Evolutionary conservation across 169 alveolate species (phyloP), one percentile per base, ranked within the genome.

Genomic region (Babesia caballi): DNA sequence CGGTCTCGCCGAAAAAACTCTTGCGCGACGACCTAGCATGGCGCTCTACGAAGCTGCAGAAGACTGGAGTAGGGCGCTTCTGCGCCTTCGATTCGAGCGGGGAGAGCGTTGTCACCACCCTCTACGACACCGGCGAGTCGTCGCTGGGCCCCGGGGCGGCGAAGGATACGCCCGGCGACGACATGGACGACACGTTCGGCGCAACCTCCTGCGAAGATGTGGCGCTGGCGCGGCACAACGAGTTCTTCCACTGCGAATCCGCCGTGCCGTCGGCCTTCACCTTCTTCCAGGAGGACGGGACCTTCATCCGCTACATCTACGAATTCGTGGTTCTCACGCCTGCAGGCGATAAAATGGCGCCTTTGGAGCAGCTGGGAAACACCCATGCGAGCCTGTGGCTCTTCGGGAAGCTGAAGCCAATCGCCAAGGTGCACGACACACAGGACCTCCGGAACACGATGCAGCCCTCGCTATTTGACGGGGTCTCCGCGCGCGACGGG

Each of bases 281-380:
- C 9, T 68, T 50, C 42, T 78, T 67, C 74, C 82, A 57, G 46
- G 82, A 65, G 21, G 82, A 68, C 61, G 86, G 86, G 21, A 66
- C 82, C 12, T 59, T 71, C 42, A 41, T 57, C 27, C 40, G 86
- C 8, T 78, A 78, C 53, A 76, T 78, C 28, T 23, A 52, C 21
- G 86, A 78, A 35, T 78, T 78, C 30, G 42, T 54, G 8, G 9
- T 78, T 27, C 46, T 44, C 12, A 58, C 73, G 21, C 75, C 74
- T 11, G 30, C 27, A 14, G 74, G 86, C 23, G 86, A 78, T 36
- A 36, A 51, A 30, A 54, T 78, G 58, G 70, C 51, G 42, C 82
- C 74, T 27, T 51, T 78, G 66, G 82, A 68, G 12, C 82, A 67
- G 44, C 51, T 67, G 41, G 82, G 82, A 12, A 33, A 68, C 14